These are phyloP conservation scores for Trametes pubescens DNA, from an alignment of 1,284 basidiomycete genomes.

Conservation along the genomic window DNA sequence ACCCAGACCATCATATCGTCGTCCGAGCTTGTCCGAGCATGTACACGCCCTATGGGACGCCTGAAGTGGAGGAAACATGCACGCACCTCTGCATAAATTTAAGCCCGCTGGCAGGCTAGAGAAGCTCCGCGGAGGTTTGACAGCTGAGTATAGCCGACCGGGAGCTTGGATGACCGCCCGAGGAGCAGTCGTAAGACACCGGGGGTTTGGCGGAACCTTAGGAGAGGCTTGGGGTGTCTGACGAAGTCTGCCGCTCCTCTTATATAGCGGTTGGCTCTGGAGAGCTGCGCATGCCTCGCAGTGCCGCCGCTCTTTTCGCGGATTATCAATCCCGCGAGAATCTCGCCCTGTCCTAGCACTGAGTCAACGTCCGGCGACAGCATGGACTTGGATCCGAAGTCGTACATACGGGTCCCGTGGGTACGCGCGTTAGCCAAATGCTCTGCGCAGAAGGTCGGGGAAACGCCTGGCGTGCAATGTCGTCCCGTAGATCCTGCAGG, in stretches of 20 bases:
- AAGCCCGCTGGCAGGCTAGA: not conserved
- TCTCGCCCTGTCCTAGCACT: not conserved
- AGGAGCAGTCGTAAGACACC: too few relatives aligned
- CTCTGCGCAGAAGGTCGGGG: not conserved
- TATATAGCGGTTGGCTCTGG: not conserved
- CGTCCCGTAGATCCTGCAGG: slow-evolving; percentile 1
- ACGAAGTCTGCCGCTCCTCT: not conserved
- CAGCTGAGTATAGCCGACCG: not conserved
- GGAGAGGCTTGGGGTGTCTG: not conserved
- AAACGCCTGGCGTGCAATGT: not conserved
- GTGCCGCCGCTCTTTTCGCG: not conserved
- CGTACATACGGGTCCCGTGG: not conserved
- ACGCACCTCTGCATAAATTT: not conserved
- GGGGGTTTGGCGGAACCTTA: not conserved
- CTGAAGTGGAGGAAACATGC: not conserved
- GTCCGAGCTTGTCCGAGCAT: slow-evolving; percentile 23
- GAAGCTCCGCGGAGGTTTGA: not conserved
- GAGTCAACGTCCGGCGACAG: not conserved
- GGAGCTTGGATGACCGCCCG: too few relatives aligned
- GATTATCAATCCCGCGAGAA: slow-evolving; percentile 12
- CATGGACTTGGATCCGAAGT: not conserved
- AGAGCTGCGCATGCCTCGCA: not conserved
- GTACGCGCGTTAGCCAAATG: not conserved
- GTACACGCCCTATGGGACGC: too few relatives aligned
- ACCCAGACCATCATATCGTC: slow-evolving; percentile 30